These are phyloP conservation scores for Ustilago bromivora DNA, from an alignment of 1,284 basidiomycete species.

Conservation along the genomic window DNA sequence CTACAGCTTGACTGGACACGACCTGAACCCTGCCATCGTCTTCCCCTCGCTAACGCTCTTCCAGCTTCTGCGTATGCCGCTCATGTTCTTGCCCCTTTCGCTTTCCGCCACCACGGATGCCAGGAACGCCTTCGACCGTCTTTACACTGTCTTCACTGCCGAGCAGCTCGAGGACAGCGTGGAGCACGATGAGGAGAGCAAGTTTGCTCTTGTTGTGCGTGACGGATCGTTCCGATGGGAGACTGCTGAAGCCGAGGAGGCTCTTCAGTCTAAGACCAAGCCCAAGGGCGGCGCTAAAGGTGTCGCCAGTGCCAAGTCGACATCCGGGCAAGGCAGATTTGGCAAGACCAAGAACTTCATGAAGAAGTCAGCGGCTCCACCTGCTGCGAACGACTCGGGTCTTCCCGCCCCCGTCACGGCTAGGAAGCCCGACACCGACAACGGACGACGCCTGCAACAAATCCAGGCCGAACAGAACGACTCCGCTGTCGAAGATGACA, in stretches of 20 bases:
- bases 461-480: slow-evolving; percentile 46
- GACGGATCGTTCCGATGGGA: slow-evolving; percentile 60
- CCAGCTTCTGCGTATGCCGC: slow-evolving; percentile 77
- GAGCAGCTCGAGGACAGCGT: slow-evolving; percentile 77
- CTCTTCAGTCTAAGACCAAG: slow-evolving; percentile 29
- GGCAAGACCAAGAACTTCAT: slow-evolving; percentile 41
- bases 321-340: slow-evolving; percentile 23
- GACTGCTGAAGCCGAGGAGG: slow-evolving; percentile 47
- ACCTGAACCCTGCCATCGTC: slow-evolving; percentile 75
- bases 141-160: slow-evolving; percentile 74
- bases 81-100: slow-evolving; percentile 75
- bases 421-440: slow-evolving; percentile 29
- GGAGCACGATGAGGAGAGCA: slow-evolving; percentile 74
- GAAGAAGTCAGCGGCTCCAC: slow-evolving; percentile 22
- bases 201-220: slow-evolving; percentile 45
- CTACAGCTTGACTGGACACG: slow-evolving; percentile 79
- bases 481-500: slow-evolving; percentile 28
- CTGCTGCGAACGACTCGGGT: slow-evolving; percentile 34
- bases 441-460: slow-evolving; percentile 30
- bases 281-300: slow-evolving; percentile 30
- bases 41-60: slow-evolving; percentile 68
- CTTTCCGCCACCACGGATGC: slow-evolving; percentile 66
- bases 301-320: slow-evolving; percentile 5
- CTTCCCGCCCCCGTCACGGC: slow-evolving; percentile 34
- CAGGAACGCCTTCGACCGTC: slow-evolving; percentile 61